These are phyloP conservation scores for Termitomyces sp. DNA, from an alignment of 768 basidiomycete species.

Conservation along the genomic window DNA sequence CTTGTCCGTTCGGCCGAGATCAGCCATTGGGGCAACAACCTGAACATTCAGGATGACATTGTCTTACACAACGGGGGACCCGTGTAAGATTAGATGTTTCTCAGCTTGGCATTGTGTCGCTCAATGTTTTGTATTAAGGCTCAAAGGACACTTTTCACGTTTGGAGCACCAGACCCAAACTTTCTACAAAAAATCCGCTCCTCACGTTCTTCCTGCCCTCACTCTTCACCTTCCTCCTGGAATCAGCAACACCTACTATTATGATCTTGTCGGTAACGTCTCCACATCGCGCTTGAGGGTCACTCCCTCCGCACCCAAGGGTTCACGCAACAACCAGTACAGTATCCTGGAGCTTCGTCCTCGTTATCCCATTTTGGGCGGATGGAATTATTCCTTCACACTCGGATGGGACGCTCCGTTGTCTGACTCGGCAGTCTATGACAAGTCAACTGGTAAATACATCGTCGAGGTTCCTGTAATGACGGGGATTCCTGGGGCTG, in stretches of 20 bases:
- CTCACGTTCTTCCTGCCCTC: constrained; percentile 71
- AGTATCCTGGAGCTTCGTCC: constrained; percentile 82
- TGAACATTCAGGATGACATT: constrained; percentile 91
- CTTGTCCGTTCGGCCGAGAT: constrained; percentile 82
- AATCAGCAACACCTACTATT: constrained; percentile 81
- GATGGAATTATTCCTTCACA: constrained; percentile 97
- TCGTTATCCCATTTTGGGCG: constrained; percentile 90
- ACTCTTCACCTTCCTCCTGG: constrained; percentile 81
- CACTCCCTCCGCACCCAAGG: constrained; percentile 60
- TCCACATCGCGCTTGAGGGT: constrained; percentile 86
- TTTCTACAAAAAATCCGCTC: constrained; percentile 61
- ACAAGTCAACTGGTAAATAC: constrained; percentile 59
- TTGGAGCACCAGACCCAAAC: constrained; percentile 77
- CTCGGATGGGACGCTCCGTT: constrained; percentile 92
- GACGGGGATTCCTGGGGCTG: constrained; percentile 75
- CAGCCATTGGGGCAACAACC: constrained; percentile 94
- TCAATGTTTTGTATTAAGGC: constrained; percentile 38
- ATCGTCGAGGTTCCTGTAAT: constrained; percentile 82
- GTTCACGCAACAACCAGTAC: constrained; percentile 45
- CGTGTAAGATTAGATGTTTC: constrained; percentile 47
- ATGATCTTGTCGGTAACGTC: constrained; percentile 93
- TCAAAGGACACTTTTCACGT: constrained; percentile 96
- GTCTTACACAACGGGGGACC: constrained; percentile 88
- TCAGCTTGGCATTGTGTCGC: neutral
- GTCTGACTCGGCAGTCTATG: constrained; percentile 64